Conservation (phyloP, 192 early-diverging fungal species). For the Spinellus fusiger region DNA sequence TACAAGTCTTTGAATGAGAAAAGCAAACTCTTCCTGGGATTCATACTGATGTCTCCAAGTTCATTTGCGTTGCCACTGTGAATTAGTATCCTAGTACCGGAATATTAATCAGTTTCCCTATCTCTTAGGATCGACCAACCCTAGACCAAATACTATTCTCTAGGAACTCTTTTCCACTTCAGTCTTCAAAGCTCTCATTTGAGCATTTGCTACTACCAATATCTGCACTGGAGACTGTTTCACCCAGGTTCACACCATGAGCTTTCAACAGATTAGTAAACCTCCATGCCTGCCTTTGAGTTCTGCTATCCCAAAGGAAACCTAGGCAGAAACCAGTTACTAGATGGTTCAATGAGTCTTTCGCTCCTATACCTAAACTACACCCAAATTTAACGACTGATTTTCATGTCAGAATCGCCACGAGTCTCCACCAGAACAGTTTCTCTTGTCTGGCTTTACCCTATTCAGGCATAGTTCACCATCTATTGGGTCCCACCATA, state of each 20-base stretch:
- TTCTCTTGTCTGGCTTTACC: conserved; percentile 78
- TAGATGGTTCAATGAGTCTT: conserved; percentile 83
- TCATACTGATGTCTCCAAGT: too few species aligned
- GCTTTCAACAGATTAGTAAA: conserved; percentile 40
- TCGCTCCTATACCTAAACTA: conserved; percentile 81
- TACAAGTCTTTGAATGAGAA: too few species aligned
- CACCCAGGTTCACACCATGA: conserved; percentile 56
- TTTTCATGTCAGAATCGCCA: conserved; percentile 73
- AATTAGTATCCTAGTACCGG: too few species aligned
- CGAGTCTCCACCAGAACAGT: conserved; percentile 74
- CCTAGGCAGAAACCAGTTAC: conserved; percentile 82
- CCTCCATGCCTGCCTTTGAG: conserved; percentile 65
- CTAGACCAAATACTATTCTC: too few species aligned
- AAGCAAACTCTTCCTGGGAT: too few species aligned
- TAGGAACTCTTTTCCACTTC: too few species aligned
- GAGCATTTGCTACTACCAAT: too few species aligned
- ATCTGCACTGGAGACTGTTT: conserved; percentile 69
- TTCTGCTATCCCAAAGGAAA: conserved; percentile 80
- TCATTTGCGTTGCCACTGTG: too few species aligned
- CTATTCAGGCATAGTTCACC: conserved; percentile 81
- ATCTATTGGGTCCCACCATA: conserved; percentile 76
- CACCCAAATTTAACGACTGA: conserved; percentile 76
- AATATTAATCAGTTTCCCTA: too few species aligned
- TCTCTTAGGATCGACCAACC: too few species aligned
- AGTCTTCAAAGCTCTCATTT: too few species aligned